These are phyloP conservation scores for Dictyostelium citrinum DNA, from an alignment of 78 protist genomes.

Conservation along the genomic window DNA sequence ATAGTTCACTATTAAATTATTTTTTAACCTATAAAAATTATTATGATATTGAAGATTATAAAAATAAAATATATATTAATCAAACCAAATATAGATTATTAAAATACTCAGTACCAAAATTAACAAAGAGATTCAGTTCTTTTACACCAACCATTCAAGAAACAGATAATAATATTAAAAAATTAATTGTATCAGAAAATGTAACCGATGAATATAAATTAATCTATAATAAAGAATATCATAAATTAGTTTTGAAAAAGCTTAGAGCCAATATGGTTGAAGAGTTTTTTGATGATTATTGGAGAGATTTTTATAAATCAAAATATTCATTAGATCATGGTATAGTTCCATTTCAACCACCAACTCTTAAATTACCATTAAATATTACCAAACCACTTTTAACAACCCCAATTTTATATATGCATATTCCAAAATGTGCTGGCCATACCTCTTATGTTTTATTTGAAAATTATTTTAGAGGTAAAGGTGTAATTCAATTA, in stretches of 20 bases:
- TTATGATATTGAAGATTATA: neutral
- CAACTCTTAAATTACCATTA: neutral
- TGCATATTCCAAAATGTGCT: slow-evolving; percentile 31
- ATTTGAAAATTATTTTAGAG: neutral
- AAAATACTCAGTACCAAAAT: neutral
- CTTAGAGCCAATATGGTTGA: neutral
- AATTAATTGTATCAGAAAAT: neutral
- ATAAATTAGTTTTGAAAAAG: neutral
- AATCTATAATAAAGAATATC: neutral
- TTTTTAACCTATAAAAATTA: neutral
- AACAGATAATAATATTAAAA: neutral
- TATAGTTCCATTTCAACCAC: neutral
- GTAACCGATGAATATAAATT: neutral
- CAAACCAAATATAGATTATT: neutral
- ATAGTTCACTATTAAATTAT: neutral
- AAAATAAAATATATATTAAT: neutral
- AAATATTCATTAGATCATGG: neutral
- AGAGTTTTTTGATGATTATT: neutral
- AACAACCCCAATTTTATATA: neutral
- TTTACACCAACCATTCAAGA: neutral
- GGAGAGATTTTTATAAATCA: neutral
- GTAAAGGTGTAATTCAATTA: neutral
- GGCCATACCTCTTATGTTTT: neutral
- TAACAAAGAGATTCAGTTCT: neutral
- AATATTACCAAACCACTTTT: slow-evolving; percentile 16